Conservation (phyloP, 1,139 yeast genomes). For the Diutina ranongensis region DNA sequence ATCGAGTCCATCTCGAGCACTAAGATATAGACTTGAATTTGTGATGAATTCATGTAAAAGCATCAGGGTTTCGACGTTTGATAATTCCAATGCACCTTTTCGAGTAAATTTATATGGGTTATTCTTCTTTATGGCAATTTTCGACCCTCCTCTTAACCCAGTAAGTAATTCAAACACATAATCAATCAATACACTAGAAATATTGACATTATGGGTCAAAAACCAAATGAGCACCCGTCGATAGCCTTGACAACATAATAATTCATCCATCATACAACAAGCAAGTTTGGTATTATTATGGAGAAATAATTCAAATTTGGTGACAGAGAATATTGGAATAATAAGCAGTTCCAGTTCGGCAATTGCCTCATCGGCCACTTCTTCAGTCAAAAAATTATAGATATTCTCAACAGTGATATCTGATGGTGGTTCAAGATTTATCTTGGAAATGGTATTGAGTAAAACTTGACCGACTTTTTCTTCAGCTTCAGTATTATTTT, state of each 20-base stretch:
- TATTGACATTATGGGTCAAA: slow-evolving; percentile 46
- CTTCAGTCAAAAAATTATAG: slow-evolving; percentile 19
- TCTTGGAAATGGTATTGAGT: slow-evolving; percentile 37
- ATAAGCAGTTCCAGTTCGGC: slow-evolving; percentile 17
- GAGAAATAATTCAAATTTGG: slow-evolving; percentile 27
- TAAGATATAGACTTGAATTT: slow-evolving; percentile 37
- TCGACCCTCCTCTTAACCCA: slow-evolving; percentile 36
- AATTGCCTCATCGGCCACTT: slow-evolving; percentile 19
- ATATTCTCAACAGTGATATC: slow-evolving; percentile 37
- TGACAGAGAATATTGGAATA: slow-evolving; percentile 29
- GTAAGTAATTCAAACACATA: slow-evolving; percentile 50
- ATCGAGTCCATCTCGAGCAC: slow-evolving; percentile 16
- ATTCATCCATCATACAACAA: slow-evolving; percentile 49
- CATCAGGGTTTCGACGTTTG: slow-evolving; percentile 52
- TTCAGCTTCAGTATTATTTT: slow-evolving; percentile 18
- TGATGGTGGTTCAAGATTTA: slow-evolving; percentile 13
- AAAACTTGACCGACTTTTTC: slow-evolving; percentile 28
- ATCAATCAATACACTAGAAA: slow-evolving; percentile 38
- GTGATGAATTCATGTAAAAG: slow-evolving; percentile 57
- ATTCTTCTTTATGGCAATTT: slow-evolving; percentile 12
- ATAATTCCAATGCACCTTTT: slow-evolving; percentile 37
- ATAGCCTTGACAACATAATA: slow-evolving; percentile 53
- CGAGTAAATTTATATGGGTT: slow-evolving; percentile 35
- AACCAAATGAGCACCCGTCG: slow-evolving; percentile 58
- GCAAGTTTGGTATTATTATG: slow-evolving; percentile 32